Conservation (phyloP, 108 stramenopile genomes). For the Discostella stelligeroides region DNA sequence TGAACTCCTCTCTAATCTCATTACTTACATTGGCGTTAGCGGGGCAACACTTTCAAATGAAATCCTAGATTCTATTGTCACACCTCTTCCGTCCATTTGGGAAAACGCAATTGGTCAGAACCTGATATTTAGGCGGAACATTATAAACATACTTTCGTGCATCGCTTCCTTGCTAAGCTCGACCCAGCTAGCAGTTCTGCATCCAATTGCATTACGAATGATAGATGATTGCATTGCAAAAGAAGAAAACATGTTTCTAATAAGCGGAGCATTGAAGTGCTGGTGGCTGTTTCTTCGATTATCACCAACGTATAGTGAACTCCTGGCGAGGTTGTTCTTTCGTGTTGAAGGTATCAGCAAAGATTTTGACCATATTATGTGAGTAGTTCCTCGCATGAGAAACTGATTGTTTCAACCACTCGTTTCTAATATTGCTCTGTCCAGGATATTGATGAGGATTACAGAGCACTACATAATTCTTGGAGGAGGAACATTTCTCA, state of each 20-base stretch:
- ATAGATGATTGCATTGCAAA: constrained; percentile 45
- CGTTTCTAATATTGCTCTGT: not conserved
- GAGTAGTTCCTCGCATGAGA: constrained; percentile 7
- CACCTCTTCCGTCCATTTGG: constrained; percentile 44
- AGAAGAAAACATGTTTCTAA: constrained; percentile 44
- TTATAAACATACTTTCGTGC: constrained; percentile 38
- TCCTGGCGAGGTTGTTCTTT: constrained; percentile 35
- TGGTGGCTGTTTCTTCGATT: constrained; percentile 47
- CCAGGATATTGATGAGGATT: constrained; percentile 43
- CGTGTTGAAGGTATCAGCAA: constrained; percentile 31
- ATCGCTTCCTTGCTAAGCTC: constrained; percentile 39
- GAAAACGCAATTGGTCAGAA: constrained; percentile 42
- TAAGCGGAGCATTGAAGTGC: constrained; percentile 35
- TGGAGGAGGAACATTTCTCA: constrained; percentile 42
- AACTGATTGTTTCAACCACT: not conserved
- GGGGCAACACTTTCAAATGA: constrained; percentile 28
- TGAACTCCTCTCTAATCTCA: constrained; percentile 33
- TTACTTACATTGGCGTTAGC: constrained; percentile 24
- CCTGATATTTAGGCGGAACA: constrained; percentile 42
- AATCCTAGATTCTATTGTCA: constrained; percentile 33
- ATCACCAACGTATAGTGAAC: constrained; percentile 25
- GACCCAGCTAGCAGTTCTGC: constrained; percentile 24
- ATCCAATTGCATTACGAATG: constrained; percentile 50
- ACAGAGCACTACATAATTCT: constrained; percentile 50
- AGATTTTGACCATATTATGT: constrained; percentile 55